These are phyloP conservation scores for Cardamine chenopodiifolia DNA, from an alignment of 345 rosid species.

Conservation along the genomic window DNA sequence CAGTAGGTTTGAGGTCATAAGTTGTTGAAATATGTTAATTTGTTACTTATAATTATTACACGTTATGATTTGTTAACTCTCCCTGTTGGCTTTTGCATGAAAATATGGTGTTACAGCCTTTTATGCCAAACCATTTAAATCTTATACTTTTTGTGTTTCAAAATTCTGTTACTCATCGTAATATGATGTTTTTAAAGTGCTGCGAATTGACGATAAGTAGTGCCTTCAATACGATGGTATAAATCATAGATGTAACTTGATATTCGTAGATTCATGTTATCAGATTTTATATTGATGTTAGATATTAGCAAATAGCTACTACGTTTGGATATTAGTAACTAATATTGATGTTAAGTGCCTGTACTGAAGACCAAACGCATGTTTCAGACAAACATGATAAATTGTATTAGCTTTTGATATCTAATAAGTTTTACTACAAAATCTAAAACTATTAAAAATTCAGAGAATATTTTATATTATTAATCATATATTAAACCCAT, in stretches of 20 bases:
- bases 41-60: neutral
- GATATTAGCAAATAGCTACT: neutral
- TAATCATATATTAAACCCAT: neutral
- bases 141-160: neutral
- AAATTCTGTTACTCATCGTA: neutral
- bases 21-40: constrained; percentile 19
- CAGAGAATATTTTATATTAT: neutral
- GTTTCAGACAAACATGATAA: no score
- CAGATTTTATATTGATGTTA: neutral
- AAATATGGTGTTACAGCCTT: neutral
- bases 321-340: constrained; percentile 6
- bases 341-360: no score
- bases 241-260: neutral
- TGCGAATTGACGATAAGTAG: neutral
- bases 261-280: neutral
- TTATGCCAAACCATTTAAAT: neutral
- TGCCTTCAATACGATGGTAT: neutral
- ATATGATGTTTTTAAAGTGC: neutral
- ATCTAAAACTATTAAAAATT: neutral
- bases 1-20: constrained; percentile 34
- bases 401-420: neutral
- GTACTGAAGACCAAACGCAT: no score
- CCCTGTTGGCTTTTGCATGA: neutral
- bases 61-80: neutral
- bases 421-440: neutral